Percentiles rank a stretch among this genome's conserved stretches.
Evolutionary conservation across 2,329 filamentous ascomycete genomes (phyloP).

Genomic region (Talaromyces islandicus): DNA sequence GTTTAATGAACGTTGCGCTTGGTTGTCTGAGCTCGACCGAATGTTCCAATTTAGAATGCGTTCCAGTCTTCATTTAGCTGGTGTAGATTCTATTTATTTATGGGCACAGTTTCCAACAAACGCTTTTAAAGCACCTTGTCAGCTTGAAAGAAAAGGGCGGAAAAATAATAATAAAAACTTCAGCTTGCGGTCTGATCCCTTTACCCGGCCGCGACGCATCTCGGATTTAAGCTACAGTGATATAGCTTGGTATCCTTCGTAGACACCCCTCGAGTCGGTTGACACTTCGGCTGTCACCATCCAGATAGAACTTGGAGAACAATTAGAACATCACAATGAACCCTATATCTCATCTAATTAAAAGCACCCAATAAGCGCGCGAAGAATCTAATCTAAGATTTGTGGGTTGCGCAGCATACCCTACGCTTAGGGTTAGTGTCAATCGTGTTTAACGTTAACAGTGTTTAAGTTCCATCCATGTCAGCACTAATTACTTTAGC

Average conservation of each 20-base stretch:
- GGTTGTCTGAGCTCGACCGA: neutral
- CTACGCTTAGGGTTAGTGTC: neutral
- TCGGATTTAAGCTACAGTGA: neutral
- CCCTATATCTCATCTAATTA: neutral
- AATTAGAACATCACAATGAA: no score
- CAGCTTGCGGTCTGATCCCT: neutral
- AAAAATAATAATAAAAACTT: neutral
- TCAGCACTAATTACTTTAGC: neutral
- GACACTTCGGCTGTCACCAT: neutral
- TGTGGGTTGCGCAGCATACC: neutral
- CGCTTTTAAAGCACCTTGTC: neutral
- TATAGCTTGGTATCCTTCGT: neutral
- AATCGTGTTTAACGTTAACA: neutral
- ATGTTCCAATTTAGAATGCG: neutral
- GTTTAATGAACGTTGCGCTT: neutral
- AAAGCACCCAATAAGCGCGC: neutral
- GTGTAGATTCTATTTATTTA: neutral
- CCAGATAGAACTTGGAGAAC: neutral
- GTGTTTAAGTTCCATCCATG: neutral
- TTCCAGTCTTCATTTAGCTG: neutral
- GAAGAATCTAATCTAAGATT: neutral
- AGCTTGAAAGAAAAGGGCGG: neutral
- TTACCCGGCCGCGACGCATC: neutral
- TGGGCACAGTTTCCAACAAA: neutral
- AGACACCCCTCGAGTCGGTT: neutral